A percentile compares a stretch with the other conserved stretches of the same genome.
Conservation (phyloP, 352 stramenopile species). For the Globisporangium nunn region DNA sequence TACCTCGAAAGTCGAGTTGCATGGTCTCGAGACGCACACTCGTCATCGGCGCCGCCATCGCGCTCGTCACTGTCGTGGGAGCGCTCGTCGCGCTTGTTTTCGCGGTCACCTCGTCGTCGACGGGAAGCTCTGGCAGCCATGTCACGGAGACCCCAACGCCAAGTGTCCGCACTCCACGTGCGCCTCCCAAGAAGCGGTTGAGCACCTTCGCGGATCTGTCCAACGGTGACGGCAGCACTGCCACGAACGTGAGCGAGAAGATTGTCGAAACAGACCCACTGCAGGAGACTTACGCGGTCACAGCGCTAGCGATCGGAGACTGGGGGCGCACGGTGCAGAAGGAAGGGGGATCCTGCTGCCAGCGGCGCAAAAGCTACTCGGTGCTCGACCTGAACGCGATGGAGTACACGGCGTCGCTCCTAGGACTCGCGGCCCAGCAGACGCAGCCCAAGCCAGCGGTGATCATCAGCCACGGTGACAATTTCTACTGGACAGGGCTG, state of each 20-base stretch:
- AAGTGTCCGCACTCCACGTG: too few species aligned
- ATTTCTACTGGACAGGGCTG: slow-evolving; percentile 73
- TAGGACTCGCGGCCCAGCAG: slow-evolving; percentile 56
- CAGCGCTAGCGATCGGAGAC: slow-evolving; percentile 65
- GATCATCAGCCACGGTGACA: slow-evolving; percentile 46
- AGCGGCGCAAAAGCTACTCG: slow-evolving; percentile 20
- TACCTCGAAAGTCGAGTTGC: too few species aligned
- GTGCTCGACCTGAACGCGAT: slow-evolving; percentile 57
- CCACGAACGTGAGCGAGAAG: slow-evolving; percentile 1
- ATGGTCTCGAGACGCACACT: slow-evolving; percentile 15
- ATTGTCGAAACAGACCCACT: slow-evolving; percentile 9
- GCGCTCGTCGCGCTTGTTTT: neutral
- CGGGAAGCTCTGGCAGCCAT: too few species aligned
- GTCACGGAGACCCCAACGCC: too few species aligned
- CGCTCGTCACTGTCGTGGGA: slow-evolving; percentile 32
- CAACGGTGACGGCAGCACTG: neutral
- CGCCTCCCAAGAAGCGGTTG: too few species aligned
- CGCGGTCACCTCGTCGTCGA: neutral
- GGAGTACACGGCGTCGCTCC: too few species aligned
- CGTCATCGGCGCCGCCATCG: slow-evolving; percentile 25
- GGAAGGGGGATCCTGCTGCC: slow-evolving; percentile 47
- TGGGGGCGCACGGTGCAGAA: slow-evolving; percentile 62
- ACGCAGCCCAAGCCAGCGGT: slow-evolving; percentile 49
- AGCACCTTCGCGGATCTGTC: too few species aligned
- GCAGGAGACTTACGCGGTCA: slow-evolving; percentile 29